Conservation (phyloP, 225 moss, liverwort and hornwort species). For the Physcomitrellopsis africana region DNA sequence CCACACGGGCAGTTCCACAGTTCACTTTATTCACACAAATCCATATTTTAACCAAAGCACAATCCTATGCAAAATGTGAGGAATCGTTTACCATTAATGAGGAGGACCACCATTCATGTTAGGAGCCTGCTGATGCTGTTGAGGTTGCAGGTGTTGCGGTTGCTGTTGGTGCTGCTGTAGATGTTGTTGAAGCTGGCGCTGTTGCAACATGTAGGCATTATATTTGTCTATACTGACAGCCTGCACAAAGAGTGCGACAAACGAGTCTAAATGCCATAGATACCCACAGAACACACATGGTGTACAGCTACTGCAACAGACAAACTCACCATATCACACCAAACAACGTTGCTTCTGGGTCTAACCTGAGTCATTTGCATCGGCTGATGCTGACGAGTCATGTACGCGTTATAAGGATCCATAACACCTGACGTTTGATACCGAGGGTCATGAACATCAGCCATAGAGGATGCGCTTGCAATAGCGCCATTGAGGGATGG, state of each 20-base stretch:
- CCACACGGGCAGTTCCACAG: background rate
- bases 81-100: slow-evolving; percentile 41
- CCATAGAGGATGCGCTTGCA: slow-evolving; percentile 55
- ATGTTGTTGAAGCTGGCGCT: slow-evolving; percentile 63
- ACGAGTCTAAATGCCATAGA: background rate
- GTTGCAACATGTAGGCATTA: slow-evolving; percentile 75
- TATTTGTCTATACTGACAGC: slow-evolving; percentile 66
- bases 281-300: background rate
- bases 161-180: slow-evolving; percentile 55
- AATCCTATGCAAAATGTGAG: background rate
- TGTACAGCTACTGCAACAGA: background rate
- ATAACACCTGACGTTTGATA: slow-evolving; percentile 62
- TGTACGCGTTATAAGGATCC: slow-evolving; percentile 68
- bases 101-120: slow-evolving; percentile 49
- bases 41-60: background rate
- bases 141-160: slow-evolving; percentile 42
- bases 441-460: slow-evolving; percentile 69
- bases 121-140: slow-evolving; percentile 47
- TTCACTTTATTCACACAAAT: background rate
- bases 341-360: background rate
- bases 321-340: background rate
- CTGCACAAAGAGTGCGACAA: slow-evolving; percentile 37
- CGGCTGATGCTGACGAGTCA: slow-evolving; percentile 72
- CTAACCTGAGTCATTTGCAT: slow-evolving; percentile 81
- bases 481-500: slow-evolving; percentile 53